Evolutionary conservation across 2,329 filamentous ascomycete species (phyloP).

Genomic region (Epichloe aotearoae): DNA sequence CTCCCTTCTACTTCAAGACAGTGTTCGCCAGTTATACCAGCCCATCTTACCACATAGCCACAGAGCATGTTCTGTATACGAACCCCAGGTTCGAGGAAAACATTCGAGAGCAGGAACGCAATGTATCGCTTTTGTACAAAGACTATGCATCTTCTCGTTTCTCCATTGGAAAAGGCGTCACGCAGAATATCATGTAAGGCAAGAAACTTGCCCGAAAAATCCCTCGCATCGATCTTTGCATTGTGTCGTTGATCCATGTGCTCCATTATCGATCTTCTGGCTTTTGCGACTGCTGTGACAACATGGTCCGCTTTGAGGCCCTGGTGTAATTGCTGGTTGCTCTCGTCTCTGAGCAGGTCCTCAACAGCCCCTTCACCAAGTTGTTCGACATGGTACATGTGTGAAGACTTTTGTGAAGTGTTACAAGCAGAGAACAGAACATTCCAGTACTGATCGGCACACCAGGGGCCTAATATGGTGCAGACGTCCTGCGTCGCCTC

Average conservation of each 20-base stretch:
- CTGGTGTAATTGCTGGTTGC: neutral
- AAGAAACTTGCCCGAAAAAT: conserved; percentile 62
- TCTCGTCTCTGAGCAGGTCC: neutral
- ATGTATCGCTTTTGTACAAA: conserved; percentile 74
- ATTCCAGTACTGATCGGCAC: conserved; percentile 69
- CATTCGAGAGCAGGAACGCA: conserved; percentile 55
- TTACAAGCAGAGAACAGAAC: conserved; percentile 48
- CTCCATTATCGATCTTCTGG: neutral
- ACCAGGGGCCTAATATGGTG: conserved; percentile 67
- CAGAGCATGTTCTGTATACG: conserved; percentile 44
- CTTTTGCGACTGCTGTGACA: neutral
- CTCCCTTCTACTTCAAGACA: neutral
- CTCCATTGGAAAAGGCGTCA: conserved; percentile 50
- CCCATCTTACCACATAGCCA: conserved; percentile 44
- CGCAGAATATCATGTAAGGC: conserved; percentile 47
- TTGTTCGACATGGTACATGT: conserved; percentile 17
- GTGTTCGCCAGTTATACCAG: neutral
- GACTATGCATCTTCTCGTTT: conserved; percentile 53
- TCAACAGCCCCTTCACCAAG: neutral
- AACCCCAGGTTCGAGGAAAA: conserved; percentile 46
- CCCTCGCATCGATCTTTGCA: conserved; percentile 9
- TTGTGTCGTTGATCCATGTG: neutral
- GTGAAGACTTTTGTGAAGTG: conserved; percentile 44
- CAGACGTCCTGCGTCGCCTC: conserved; percentile 45
- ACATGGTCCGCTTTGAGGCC: neutral